Percentiles rank a stretch among this genome's conserved stretches.
Evolutionary conservation across 192 early-diverging fungal genomes (phyloP).

Genomic region (Rhizophlyctis rosea): DNA sequence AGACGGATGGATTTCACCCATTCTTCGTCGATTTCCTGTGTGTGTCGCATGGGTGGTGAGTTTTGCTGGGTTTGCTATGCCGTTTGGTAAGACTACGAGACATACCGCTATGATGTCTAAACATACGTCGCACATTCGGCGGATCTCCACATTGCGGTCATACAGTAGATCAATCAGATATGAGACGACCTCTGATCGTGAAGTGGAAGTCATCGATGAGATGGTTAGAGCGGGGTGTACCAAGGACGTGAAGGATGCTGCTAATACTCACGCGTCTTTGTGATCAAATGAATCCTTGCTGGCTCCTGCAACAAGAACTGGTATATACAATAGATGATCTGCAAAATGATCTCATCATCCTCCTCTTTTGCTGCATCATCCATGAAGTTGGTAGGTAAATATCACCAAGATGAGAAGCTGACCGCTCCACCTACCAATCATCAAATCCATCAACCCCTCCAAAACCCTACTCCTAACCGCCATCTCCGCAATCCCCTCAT

Average conservation of each 20-base stretch:
- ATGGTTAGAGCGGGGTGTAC: not conserved
- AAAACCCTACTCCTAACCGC: conserved; percentile 39
- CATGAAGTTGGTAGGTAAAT: no score
- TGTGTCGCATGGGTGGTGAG: not conserved
- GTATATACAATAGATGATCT: conserved; percentile 56
- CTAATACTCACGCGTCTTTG: conserved; percentile 44
- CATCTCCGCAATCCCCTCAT: conserved; percentile 49
- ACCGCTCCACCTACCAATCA: conserved; percentile 52
- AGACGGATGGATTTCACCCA: conserved; percentile 49
- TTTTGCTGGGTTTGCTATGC: conserved; percentile 9
- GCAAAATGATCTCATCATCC: conserved; percentile 61
- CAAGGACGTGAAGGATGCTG: not conserved
- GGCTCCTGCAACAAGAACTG: conserved; percentile 47
- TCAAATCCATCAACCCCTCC: conserved; percentile 43
- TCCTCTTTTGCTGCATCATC: conserved; percentile 59
- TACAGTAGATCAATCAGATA: conserved; percentile 58
- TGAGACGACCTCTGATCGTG: conserved; percentile 51
- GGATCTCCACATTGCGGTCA: conserved; percentile 55
- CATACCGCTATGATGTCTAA: conserved; percentile 54
- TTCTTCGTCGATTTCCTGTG: conserved; percentile 56
- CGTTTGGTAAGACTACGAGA: conserved; percentile 3
- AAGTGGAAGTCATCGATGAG: not conserved
- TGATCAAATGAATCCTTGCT: conserved; percentile 37
- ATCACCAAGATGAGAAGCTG: no score
- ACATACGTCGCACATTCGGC: conserved; percentile 53